phyloP scores from a whole-genome alignment of 441 rosid species.

The Flueggea neowawraea region DNA sequence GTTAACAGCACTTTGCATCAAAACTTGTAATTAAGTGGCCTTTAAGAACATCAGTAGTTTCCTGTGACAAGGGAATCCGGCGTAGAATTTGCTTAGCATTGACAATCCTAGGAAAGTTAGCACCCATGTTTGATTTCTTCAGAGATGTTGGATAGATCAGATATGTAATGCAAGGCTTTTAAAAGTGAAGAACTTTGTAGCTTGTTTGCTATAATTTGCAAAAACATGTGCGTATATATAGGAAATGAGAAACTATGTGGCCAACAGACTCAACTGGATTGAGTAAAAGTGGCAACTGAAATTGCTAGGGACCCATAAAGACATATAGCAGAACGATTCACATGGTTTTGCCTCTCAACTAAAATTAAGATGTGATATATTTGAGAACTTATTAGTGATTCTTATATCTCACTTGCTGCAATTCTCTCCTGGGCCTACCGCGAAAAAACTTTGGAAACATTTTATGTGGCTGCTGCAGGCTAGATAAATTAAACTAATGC shows the following conservation, averaged over 20 bases:
- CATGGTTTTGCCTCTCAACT: constrained; percentile 26
- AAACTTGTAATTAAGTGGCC: constrained; percentile 23
- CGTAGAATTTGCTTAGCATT: constrained; percentile 9
- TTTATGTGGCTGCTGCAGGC: too few relatives aligned
- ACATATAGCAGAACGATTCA: constrained; percentile 4
- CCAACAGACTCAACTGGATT: neutral
- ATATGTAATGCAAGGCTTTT: neutral
- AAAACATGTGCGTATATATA: neutral
- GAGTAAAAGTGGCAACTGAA: neutral
- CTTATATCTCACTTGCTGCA: too few relatives aligned
- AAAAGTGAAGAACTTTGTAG: neutral
- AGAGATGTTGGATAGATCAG: neutral
- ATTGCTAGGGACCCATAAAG: neutral
- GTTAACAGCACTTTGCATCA: too few relatives aligned
- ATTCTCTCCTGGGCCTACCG: too few relatives aligned
- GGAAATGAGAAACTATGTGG: too few relatives aligned
- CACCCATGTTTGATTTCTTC: constrained; percentile 8
- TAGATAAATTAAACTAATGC: too few relatives aligned
- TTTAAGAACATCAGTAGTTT: constrained; percentile 36
- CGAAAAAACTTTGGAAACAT: too few relatives aligned
- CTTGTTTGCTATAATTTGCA: neutral
- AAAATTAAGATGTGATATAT: constrained; percentile 2
- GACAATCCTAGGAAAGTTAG: constrained; percentile 7
- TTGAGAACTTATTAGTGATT: too few relatives aligned
- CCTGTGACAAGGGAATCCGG: neutral